These are phyloP conservation scores for Rhytidhysteron rufulum DNA, from an alignment of 2,329 filamentous ascomycete genomes.

Conservation along the genomic window DNA sequence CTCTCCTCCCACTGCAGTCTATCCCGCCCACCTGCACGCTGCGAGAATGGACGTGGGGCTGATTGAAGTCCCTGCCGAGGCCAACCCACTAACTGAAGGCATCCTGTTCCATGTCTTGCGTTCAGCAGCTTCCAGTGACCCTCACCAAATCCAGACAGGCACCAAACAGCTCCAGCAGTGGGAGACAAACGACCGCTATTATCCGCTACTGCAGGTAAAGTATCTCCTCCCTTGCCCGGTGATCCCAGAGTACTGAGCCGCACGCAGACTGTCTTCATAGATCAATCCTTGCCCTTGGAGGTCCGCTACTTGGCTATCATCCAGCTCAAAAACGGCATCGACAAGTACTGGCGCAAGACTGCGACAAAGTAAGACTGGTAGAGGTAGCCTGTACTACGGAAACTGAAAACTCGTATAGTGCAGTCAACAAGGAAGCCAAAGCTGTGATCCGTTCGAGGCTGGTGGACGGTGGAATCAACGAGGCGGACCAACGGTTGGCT, in stretches of 20 bases:
- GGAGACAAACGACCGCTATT: conserved; percentile 47
- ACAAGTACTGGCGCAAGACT: conserved; percentile 86
- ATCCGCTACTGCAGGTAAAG: conserved; percentile 43
- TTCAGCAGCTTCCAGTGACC: conserved; percentile 45
- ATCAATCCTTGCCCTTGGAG: conserved; percentile 70
- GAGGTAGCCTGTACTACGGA: not conserved
- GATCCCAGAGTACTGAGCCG: conserved; percentile 9
- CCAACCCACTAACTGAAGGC: conserved; percentile 54
- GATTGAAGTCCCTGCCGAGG: conserved; percentile 81
- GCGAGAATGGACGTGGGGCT: conserved; percentile 28
- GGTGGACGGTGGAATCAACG: conserved; percentile 71
- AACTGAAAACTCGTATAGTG: conserved; percentile 37
- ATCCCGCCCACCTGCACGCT: not conserved
- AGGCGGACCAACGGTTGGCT: conserved; percentile 71
- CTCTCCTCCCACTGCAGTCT: not conserved
- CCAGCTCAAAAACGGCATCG: conserved; percentile 93
- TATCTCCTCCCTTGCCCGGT: not conserved
- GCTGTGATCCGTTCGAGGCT: conserved; percentile 69
- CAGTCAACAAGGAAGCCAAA: conserved; percentile 68
- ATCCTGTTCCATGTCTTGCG: conserved; percentile 47
- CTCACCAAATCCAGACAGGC: conserved; percentile 48
- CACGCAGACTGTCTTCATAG: conserved; percentile 70
- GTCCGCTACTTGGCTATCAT: conserved; percentile 88
- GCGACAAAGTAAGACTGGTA: conserved; percentile 55
- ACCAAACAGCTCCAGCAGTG: conserved; percentile 51